Evolutionary conservation across 345 rosid genomes (phyloP), one percentile per base, ranked within the genome.

Genomic region (Salix udensis): DNA sequence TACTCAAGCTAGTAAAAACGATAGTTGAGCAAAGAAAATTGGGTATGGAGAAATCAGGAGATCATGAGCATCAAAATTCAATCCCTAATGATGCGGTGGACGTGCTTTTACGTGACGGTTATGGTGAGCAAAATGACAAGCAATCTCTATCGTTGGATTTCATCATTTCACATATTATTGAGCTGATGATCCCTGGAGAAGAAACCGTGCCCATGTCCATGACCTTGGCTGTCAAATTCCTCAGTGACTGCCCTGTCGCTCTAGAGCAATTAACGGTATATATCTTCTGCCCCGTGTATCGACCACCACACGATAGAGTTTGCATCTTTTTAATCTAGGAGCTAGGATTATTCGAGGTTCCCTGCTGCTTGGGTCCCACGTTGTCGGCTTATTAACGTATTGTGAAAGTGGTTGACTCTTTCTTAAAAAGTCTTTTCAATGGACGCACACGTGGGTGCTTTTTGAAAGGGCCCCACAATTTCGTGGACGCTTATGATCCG

Each of bases 171-270:
- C 91, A 88, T 76, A 87, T 96, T 68, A 81, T 96, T 15, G 99
- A 96, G 88, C 91, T 96, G 99, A 92, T 96, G 91, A 88, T 96
- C 80, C 99, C 99, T 0, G 99, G 99, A 58, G 97, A 92, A 77
- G 99, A 96, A 80, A 93, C 97, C 4, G 87, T 93, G 69, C 98
- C 98, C 19, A 91, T 78, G 81, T 94, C 98, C 77, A 90, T 96
- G 90, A 92, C 98, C 2, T 78, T 92, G 2, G 99, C 97, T 34
- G 91, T 96, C 76, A 93, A 93, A 80, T 93, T 88, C 85, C 81
- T 96, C 73, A 83, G 87, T 75, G 92, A 91, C 85, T 80, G 70
- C 58, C 91, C 96, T 62, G 86, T 82, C 61, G 96, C 92, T 15
- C 78, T 92, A 70, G 79, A 86, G 53, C 91, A 81, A 64, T 78